Conservation (phyloP, 2,329 filamentous ascomycete genomes). For the Teratosphaeria viscida region DNA sequence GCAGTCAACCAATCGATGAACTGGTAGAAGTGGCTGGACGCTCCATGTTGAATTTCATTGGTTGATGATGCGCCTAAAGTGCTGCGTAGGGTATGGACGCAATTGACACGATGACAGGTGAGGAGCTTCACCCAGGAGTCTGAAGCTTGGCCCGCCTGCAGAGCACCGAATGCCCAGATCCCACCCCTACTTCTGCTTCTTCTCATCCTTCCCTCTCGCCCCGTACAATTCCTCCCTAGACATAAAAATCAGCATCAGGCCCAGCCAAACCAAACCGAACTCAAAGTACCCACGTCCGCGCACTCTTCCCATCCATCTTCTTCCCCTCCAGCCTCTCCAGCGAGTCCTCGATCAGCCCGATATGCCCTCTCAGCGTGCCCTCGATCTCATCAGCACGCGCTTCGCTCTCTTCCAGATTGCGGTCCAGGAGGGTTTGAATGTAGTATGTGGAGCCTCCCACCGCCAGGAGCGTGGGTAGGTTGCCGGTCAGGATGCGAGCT, state of each 20-base stretch:
- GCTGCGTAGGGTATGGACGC: too few species aligned
- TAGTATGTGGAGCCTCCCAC: constrained; percentile 11
- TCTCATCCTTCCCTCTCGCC: constrained; percentile 10
- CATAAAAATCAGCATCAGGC: not conserved
- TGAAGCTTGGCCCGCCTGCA: too few species aligned
- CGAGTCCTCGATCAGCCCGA: constrained; percentile 38
- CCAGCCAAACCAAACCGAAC: not conserved
- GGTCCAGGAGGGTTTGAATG: constrained; percentile 27
- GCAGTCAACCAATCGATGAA: too few species aligned
- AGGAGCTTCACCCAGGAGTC: too few species aligned
- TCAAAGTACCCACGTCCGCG: constrained; percentile 26
- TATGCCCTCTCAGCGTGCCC: constrained; percentile 37
- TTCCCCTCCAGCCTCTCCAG: constrained; percentile 36
- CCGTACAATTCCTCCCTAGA: constrained; percentile 11
- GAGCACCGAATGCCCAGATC: not conserved
- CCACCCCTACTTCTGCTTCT: constrained; percentile 3
- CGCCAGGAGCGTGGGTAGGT: constrained; percentile 7
- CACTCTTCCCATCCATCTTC: constrained; percentile 24
- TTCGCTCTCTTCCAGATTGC: constrained; percentile 39
- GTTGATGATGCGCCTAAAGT: too few species aligned
- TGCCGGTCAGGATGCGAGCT: not conserved
- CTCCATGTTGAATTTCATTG: too few species aligned
- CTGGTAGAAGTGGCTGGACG: too few species aligned
- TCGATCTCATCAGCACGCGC: constrained; percentile 39
- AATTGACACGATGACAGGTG: too few species aligned